Evolutionary conservation across 176 grass and related monocot species (phyloP).

Genomic region (Alopecurus myosuroides): DNA sequence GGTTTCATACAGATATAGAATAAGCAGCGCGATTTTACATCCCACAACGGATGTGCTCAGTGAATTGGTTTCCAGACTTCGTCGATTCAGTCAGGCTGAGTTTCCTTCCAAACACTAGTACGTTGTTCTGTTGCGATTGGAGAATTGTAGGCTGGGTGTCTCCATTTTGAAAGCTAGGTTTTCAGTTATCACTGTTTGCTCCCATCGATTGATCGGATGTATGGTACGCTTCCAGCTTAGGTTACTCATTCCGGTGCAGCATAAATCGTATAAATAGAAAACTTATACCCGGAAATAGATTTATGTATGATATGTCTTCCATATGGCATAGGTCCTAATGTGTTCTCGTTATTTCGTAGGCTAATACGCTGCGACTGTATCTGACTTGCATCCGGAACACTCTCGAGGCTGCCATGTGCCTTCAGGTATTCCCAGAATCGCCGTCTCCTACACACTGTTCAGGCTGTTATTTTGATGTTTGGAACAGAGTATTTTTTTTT

Average conservation of each 20-base stretch:
- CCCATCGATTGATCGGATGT: not conserved
- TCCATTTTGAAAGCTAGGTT: not conserved
- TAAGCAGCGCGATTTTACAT: too few species aligned
- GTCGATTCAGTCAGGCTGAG: not conserved
- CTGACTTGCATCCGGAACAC: slow-evolving; percentile 95
- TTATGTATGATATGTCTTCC: not conserved
- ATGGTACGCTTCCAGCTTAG: not conserved
- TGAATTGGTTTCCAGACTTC: too few species aligned
- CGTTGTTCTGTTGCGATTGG: not conserved
- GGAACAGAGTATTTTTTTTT: not conserved
- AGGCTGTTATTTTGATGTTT: not conserved
- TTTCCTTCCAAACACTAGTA: not conserved
- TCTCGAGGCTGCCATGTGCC: slow-evolving; percentile 93
- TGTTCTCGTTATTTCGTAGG: slow-evolving; percentile 31
- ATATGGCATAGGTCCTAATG: not conserved
- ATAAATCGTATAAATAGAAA: not conserved
- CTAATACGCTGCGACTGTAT: slow-evolving; percentile 74
- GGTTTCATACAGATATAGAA: too few species aligned
- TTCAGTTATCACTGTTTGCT: not conserved
- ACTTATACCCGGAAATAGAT: not conserved
- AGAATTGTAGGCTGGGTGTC: not conserved
- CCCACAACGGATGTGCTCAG: too few species aligned
- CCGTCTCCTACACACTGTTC: not conserved
- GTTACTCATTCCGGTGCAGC: not conserved
- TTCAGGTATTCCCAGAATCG: slow-evolving; percentile 48